phyloP scores from a whole-genome alignment of 176 grass and related monocot genomes.

The Aegilops speltoides region DNA sequence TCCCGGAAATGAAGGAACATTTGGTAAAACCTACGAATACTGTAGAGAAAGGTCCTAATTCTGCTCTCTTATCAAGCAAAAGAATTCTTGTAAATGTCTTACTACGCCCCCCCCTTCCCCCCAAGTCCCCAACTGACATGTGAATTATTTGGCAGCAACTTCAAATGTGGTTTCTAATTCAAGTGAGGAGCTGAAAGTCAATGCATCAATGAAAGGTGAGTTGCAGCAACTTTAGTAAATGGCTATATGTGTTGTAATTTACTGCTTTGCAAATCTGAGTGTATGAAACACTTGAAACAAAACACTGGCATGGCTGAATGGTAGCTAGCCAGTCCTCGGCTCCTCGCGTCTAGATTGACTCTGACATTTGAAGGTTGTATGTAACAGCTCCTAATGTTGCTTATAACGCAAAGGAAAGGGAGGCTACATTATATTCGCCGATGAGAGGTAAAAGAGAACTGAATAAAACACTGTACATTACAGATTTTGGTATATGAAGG shows the following conservation, averaged over 20 bases:
- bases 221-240: slow-evolving; percentile 6
- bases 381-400: slow-evolving; percentile 30
- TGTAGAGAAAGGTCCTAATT: slow-evolving; percentile 61
- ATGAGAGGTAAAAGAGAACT: slow-evolving; percentile 40
- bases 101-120: background rate
- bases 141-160: slow-evolving; percentile 19
- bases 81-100: background rate
- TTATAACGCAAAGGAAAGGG: slow-evolving; percentile 36
- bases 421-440: slow-evolving; percentile 29
- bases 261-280: slow-evolving; percentile 12
- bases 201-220: slow-evolving; percentile 50
- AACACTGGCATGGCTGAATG: slow-evolving; percentile 12
- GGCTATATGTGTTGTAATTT: background rate
- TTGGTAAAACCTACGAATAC: slow-evolving; percentile 49
- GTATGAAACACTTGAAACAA: slow-evolving; percentile 1
- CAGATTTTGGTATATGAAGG: background rate
- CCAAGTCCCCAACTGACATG: background rate
- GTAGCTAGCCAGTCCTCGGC: background rate
- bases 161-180: slow-evolving; percentile 37
- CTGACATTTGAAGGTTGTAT: slow-evolving; percentile 30
- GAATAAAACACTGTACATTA: background rate
- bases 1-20: slow-evolving; percentile 47
- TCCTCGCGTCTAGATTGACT: background rate
- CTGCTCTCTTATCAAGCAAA: slow-evolving; percentile 7
- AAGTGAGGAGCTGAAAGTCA: slow-evolving; percentile 41